phyloP scores from a whole-genome alignment of 129 eudicot species.

The Lonicera japonica region DNA sequence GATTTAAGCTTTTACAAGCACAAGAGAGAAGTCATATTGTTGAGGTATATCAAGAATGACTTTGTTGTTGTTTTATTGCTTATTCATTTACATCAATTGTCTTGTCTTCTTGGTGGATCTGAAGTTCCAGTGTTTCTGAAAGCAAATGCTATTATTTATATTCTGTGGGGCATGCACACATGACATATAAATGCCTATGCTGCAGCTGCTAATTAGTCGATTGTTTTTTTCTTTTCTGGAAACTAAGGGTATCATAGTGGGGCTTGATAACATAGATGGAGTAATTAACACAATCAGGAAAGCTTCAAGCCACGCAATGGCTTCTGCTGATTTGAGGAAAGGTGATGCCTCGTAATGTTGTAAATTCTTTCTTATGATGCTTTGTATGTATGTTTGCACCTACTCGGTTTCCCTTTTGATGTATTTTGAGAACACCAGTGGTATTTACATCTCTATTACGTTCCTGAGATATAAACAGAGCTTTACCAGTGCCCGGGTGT shows the following conservation, averaged over 20 bases:
- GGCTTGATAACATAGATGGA: constrained; percentile 85
- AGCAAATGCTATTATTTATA: neutral
- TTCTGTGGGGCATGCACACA: neutral
- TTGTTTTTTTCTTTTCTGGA: constrained; percentile 4
- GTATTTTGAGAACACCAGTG: neutral
- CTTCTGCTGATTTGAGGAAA: constrained; percentile 59
- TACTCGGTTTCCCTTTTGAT: neutral
- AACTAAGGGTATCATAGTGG: constrained; percentile 74
- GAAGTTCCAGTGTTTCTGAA: neutral
- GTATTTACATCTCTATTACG: neutral
- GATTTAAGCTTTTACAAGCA: constrained; percentile 71
- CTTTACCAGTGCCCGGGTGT: no score
- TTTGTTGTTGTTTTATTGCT: neutral
- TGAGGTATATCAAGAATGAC: constrained; percentile 42
- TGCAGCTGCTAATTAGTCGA: constrained; percentile 4
- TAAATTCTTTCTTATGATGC: constrained; percentile 1
- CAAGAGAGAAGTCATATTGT: constrained; percentile 77
- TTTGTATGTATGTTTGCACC: neutral
- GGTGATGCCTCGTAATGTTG: constrained; percentile 33
- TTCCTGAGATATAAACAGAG: neutral
- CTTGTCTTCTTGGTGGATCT: neutral
- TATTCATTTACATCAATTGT: neutral
- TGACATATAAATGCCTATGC: neutral
- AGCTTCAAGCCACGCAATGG: constrained; percentile 69
- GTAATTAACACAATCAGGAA: constrained; percentile 66